A percentile compares a stretch with the other conserved stretches of the same genome.
phyloP scores from a whole-genome alignment of 2,329 filamentous ascomycete species.

The Orbilia blumenaviensis region DNA sequence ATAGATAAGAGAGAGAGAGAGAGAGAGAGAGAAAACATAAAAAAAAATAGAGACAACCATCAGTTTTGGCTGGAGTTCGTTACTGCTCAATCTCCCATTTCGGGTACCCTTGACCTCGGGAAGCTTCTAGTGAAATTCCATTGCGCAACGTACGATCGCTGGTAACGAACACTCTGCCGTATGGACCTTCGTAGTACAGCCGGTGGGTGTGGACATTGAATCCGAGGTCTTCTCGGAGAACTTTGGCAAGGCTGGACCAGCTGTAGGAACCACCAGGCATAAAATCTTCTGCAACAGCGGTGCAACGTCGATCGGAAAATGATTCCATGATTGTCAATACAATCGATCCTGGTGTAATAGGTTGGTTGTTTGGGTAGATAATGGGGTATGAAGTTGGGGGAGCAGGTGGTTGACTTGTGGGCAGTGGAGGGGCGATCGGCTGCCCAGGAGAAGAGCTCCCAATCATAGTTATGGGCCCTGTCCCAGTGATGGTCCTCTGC shows the following conservation, averaged over 20 bases:
- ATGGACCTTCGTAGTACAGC: slow-evolving; percentile 33
- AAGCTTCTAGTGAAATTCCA: slow-evolving; percentile 33
- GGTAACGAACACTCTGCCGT: slow-evolving; percentile 36
- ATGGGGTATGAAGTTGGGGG: slow-evolving; percentile 40
- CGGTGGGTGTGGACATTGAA: slow-evolving; percentile 29
- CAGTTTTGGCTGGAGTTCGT: not conserved
- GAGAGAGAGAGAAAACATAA: not conserved
- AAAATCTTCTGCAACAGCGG: slow-evolving; percentile 33
- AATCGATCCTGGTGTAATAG: slow-evolving; percentile 6
- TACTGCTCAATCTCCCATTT: slow-evolving; percentile 43
- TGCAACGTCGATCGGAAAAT: slow-evolving; percentile 33
- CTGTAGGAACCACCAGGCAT: slow-evolving; percentile 24
- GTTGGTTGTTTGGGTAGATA: slow-evolving; percentile 30
- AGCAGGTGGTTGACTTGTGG: slow-evolving; percentile 17
- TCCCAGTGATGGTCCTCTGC: slow-evolving; percentile 41
- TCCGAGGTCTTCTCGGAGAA: slow-evolving; percentile 36
- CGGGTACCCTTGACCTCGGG: slow-evolving; percentile 27
- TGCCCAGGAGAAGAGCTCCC: slow-evolving; percentile 40
- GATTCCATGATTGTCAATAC: slow-evolving; percentile 38
- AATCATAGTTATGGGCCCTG: slow-evolving; percentile 29
- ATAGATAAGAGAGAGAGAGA: too few species aligned
- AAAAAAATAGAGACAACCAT: not conserved
- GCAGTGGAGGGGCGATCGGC: slow-evolving; percentile 25
- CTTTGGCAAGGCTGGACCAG: slow-evolving; percentile 23
- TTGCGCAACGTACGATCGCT: slow-evolving; percentile 48